Base-by-base conservation (phyloP, 345 rosid species). In the Citrus maxima region DNA sequence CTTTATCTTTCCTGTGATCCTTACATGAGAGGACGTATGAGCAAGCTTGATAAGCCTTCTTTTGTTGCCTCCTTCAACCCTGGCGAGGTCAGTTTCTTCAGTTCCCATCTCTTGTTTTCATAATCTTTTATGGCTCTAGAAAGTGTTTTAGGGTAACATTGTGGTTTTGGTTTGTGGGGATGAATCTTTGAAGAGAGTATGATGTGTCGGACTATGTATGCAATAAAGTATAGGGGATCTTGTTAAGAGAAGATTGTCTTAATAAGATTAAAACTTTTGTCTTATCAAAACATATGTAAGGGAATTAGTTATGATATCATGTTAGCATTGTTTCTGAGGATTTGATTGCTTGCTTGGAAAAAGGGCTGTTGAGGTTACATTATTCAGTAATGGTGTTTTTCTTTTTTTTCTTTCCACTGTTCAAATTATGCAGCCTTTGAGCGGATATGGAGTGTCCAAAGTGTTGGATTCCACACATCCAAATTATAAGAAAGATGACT, bases 1-100 rank as follows among this genome's bases (percentile, higher is more conserved):
- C 88, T 89, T 62, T 90, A 85, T 70, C 54, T 88, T 67, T 88
- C 91, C 1, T 90, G 92, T 24, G 90, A 87, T 78, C 91, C 91
- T 22, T 88, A 87, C 77, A 88, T 82, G 88, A 22, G 90, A 14
- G 12, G 10, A 38, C 89, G 82, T 58, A 86, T 88, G 90, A 49
- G 66, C 5, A 79, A 80, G 80, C 72, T 77, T 73, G 25, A 79
- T 34, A 56, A 7, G 4, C 77, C 77, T 14, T n/a, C 78, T 1
- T 77, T 24, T 60, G 13, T 74, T 67, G 40, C 78, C 67, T 21
- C 86, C 68, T 81, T 84, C 78, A 77, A 25, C 32, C 70, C 79
- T n/a, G 82, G 71, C 73, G 28, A 61, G 51, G 82, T 80, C 10
- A 64, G 84, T 54, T 13, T 14, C 70, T 77, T 25, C 60, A 46